These are phyloP conservation scores for Epichloe bromicola DNA, from an alignment of 2,329 filamentous ascomycete species.

Conservation along the genomic window DNA sequence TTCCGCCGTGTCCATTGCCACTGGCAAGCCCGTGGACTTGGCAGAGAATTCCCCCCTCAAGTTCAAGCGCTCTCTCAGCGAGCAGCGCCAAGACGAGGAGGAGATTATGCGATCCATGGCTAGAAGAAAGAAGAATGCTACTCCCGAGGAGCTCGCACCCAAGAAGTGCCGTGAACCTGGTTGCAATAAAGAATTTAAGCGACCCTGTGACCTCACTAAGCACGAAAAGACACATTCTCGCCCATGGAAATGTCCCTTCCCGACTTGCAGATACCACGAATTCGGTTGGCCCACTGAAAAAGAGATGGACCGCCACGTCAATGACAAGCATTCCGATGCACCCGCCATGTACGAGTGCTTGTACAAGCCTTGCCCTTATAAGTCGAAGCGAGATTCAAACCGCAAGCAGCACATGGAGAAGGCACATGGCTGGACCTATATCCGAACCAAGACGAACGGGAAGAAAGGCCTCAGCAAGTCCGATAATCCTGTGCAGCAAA, in stretches of 20 bases:
- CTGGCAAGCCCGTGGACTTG: slow-evolving; percentile 49
- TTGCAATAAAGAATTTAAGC: slow-evolving; percentile 88
- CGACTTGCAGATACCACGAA: slow-evolving; percentile 78
- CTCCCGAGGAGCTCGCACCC: slow-evolving; percentile 67
- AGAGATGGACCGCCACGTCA: slow-evolving; percentile 88
- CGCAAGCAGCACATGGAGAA: slow-evolving; percentile 99
- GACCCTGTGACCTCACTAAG: slow-evolving; percentile 94
- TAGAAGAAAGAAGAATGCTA: slow-evolving; percentile 84
- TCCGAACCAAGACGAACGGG: slow-evolving; percentile 85
- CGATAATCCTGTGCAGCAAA: slow-evolving; percentile 34
- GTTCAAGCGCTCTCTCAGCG: slow-evolving; percentile 53
- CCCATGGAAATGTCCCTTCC: slow-evolving; percentile 80
- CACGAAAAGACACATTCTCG: slow-evolving; percentile 96
- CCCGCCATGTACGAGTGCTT: slow-evolving; percentile 75
- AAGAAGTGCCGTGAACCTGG: slow-evolving; percentile 62
- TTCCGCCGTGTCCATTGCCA: slow-evolving; percentile 65
- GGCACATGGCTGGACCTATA: slow-evolving; percentile 79
- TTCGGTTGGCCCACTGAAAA: slow-evolving; percentile 92
- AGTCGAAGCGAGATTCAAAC: slow-evolving; percentile 90
- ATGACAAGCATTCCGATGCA: slow-evolving; percentile 80
- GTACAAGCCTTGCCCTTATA: slow-evolving; percentile 76
- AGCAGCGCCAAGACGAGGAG: slow-evolving; percentile 66
- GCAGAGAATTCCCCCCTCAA: slow-evolving; percentile 32
- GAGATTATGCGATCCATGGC: slow-evolving; percentile 87
- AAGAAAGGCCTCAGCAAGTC: slow-evolving; percentile 40